Evolutionary conservation across 2,329 filamentous ascomycete genomes (phyloP), one percentile per base, ranked within the genome.

Genomic region (Fusarium phyllophilum): DNA sequence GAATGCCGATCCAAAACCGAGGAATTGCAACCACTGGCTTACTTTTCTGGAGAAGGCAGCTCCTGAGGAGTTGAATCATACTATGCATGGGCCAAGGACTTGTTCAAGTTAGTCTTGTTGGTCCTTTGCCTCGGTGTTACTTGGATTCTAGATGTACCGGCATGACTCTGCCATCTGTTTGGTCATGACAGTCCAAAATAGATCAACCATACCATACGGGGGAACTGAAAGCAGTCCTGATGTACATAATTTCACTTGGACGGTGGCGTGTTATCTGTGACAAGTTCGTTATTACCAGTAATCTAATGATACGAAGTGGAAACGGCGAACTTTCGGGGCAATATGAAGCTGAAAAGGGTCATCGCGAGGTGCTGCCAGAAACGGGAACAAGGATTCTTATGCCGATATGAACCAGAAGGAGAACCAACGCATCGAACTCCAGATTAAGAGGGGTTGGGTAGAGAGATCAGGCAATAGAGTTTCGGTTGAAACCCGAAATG

Each of bases 401-500:
- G 46, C 63, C 64, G 48, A 49, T 68, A 63, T 54, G 24, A 63
- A 59, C 26, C 33, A 44, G 49, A 34, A 45, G 12, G 26, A 38
- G 61, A 24, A 15, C 17, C 18, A 52, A 26, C 13, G 7, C 26
- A 39, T 29, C 20, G 22, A 66, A 34, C 42, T 68, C 33, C 36
- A 45, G 38, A 63, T 41, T 49, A 22, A 54, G 52, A 69, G 38
- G 38, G 38, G 29, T n/a, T 18, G 15, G n/a, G 33, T 8, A 51
- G n/a, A 39, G n/a, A 36, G 49, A 69, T 51, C 39, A 46, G 39
- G 51, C 65, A 34, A 46, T 24, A 58, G 15, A 54, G 58, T 58
- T 70, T 70, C 66, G 66, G 67, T 26, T 72, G 44, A 44, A 48
- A 15, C 38, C 66, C 70, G 70, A 59, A 52, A 58, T 64, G 41